Base-by-base conservation (phyloP, 2,329 filamentous ascomycete genomes). In the Knoxdaviesia capensis region DNA sequence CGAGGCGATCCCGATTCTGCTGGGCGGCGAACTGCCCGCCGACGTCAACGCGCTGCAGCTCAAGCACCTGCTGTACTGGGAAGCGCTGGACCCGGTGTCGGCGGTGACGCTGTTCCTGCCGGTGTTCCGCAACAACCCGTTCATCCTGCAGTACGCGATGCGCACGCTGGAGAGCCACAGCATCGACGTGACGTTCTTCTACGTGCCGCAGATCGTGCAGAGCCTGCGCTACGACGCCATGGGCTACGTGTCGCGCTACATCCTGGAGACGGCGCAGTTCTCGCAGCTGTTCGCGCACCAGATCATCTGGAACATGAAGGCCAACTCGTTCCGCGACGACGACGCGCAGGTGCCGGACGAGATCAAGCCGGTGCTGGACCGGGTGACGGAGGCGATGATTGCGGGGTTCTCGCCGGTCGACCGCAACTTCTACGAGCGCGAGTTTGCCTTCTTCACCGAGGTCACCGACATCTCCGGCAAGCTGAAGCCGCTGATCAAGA, bases 301-400 rank as follows among this genome's bases (percentile, higher is more conserved):
- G 53, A 96, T 98, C 50, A 98, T 99, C 55, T 99, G 92, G 90
- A 99, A 98, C 57, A 98, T 99, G 80, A 98, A 96, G 58, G 90
- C 90, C 32, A 99, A 98, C 57, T 83, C 87, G 1, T 98, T 83
- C 68, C 98, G 94, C 58, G 92, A 98, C 49, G 88, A 98, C 52
- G 85, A 94, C 50, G 87, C 80, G 9, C 75, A 80, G 51, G 73
- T 93, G 48, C 87, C 90, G 20, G 90, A 98, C 58, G 73, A 77
- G 4, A 81, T 94, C 53, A 98, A 99, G 56, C 88, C 90, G 3
- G 90, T 80, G 0, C 71, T 99, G 3, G 92, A 98, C 60, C 76
- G 77, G 43, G 90, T 98, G 49, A 92, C 85, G 76, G 68, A 71
- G 31, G 80, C 79, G 51, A 76, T 99, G 64, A 74, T 94, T 42